A percentile compares a stretch with the other conserved stretches of the same genome.
phyloP scores from a whole-genome alignment of 2,329 filamentous ascomycete species.

The Arachnomyces sp. region DNA sequence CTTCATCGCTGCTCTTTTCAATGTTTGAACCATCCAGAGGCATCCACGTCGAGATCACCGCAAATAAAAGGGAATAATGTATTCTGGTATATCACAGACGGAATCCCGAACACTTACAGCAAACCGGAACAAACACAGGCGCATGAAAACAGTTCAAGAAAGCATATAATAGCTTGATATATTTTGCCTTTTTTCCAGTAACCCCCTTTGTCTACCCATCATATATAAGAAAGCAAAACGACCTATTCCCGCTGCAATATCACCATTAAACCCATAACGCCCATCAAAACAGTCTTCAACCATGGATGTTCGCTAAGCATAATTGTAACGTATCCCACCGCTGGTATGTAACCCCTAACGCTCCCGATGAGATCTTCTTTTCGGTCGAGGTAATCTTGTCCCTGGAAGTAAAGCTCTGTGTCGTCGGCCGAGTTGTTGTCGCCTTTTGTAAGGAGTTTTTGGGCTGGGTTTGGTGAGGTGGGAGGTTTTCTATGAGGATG shows the following conservation, averaged over 20 bases:
- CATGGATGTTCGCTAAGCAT: conserved; percentile 91
- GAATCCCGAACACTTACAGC: too few relatives aligned
- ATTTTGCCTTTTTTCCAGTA: too few relatives aligned
- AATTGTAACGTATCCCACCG: conserved; percentile 95
- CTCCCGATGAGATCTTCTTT: conserved; percentile 83
- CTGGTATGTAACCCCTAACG: conserved; percentile 84
- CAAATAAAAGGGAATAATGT: too few relatives aligned
- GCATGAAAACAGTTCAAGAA: too few relatives aligned
- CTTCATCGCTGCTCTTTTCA: too few relatives aligned
- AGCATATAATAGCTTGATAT: too few relatives aligned
- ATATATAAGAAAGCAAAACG: background rate
- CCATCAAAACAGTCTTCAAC: conserved; percentile 91
- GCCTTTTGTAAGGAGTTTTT: conserved; percentile 81
- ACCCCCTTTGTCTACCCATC: too few relatives aligned
- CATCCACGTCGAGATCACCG: too few relatives aligned
- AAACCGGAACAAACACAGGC: too few relatives aligned
- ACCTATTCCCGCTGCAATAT: conserved; percentile 78
- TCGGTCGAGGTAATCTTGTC: conserved; percentile 78
- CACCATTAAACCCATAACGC: conserved; percentile 89
- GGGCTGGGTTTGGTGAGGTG: conserved; percentile 11
- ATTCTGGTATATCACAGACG: too few relatives aligned
- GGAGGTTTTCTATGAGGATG: background rate
- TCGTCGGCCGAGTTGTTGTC: conserved; percentile 95
- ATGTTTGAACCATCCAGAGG: too few relatives aligned
- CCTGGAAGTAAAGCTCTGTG: conserved; percentile 77